Evolutionary conservation across 352 stramenopile genomes (phyloP), one percentile per base, ranked within the genome.

Genomic region (Globisporangium heterothallicum): DNA sequence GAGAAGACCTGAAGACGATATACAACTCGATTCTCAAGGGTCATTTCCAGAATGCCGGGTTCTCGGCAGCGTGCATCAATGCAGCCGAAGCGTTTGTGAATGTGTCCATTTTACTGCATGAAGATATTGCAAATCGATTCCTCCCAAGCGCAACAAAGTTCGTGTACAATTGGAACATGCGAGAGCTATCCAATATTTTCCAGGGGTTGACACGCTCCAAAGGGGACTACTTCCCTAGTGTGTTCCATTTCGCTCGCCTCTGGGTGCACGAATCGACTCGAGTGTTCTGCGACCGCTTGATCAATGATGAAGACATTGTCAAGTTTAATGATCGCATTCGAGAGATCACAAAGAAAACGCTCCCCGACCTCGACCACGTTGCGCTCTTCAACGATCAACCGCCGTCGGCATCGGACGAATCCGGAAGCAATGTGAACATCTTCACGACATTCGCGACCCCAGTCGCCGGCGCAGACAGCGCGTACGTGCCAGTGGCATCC

Each of bases 121-220:
- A 97, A 56, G 82, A 95, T 44, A 97, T 98, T 58, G 84, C 83
- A 29, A 81, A 92, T 34, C 92, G 94, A 42, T 99, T 98, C 67
- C 64, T 98, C 5, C 95, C 94, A 3, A 98, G 88, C 35, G 94
- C 94, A 38, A 92, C 97, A n/a, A 97, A 98, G 63, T 98, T 98
- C 62, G 97, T 98, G 56, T 98, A 99, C 74, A 98, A 98, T 61
- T 98, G 95, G 94, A 98, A 98, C 69, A 98, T 95, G 92, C 86
- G 95, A 14, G 93, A 98, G 56, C 70, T 99, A 4, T 96, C 84
- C 5, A 98, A 98, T 51, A 94, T 98, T 45, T 98, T 98, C 63
- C 95, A 99, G 69, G 92, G 92, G 3, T 77, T 96, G 24, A 97
- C 89, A 29, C 81, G 91, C 3, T 90, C 92, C 7, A 97, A 96